phyloP scores from a whole-genome alignment of 2,329 filamentous ascomycete species.

The Lachnum nothofagi region DNA sequence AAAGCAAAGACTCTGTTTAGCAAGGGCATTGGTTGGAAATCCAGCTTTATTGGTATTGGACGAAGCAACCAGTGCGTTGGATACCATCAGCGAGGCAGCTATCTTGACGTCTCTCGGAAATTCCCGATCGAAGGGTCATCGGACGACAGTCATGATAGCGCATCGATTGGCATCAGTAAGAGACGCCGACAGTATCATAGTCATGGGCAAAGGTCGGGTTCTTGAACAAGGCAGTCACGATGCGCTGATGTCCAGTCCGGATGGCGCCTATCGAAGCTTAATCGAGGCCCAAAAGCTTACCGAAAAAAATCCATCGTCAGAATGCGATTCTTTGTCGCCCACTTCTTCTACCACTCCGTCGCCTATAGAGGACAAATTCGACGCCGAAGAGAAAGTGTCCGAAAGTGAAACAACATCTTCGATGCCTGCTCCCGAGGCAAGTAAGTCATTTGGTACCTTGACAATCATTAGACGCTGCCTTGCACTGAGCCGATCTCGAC shows the following conservation, averaged over 20 bases:
- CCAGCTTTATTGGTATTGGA: slow-evolving; percentile 56
- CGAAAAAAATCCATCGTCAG: slow-evolving; percentile 3
- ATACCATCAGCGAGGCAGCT: slow-evolving; percentile 51
- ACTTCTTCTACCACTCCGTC: neutral
- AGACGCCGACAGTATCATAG: slow-evolving; percentile 38
- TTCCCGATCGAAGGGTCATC: slow-evolving; percentile 25
- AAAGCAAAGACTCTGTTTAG: slow-evolving; percentile 55
- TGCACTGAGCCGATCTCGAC: slow-evolving; percentile 35
- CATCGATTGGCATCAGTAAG: slow-evolving; percentile 39
- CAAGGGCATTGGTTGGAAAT: slow-evolving; percentile 52
- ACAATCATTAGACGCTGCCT: slow-evolving; percentile 26
- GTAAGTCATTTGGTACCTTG: slow-evolving; percentile 8
- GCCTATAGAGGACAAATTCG: neutral
- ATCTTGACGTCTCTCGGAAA: slow-evolving; percentile 42
- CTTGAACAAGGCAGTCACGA: slow-evolving; percentile 38
- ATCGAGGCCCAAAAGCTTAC: slow-evolving; percentile 20
- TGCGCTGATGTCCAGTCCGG: slow-evolving; percentile 25
- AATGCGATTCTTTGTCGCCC: neutral
- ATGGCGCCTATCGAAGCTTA: slow-evolving; percentile 46
- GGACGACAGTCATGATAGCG: slow-evolving; percentile 39
- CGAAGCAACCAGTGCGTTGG: slow-evolving; percentile 57
- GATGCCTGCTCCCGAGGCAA: neutral
- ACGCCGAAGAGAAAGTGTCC: neutral
- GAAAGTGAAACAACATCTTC: neutral
- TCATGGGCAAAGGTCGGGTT: slow-evolving; percentile 36